Base-by-base conservation (phyloP, 495 filamentous ascomycete species). In the Podospora fimiseda region DNA sequence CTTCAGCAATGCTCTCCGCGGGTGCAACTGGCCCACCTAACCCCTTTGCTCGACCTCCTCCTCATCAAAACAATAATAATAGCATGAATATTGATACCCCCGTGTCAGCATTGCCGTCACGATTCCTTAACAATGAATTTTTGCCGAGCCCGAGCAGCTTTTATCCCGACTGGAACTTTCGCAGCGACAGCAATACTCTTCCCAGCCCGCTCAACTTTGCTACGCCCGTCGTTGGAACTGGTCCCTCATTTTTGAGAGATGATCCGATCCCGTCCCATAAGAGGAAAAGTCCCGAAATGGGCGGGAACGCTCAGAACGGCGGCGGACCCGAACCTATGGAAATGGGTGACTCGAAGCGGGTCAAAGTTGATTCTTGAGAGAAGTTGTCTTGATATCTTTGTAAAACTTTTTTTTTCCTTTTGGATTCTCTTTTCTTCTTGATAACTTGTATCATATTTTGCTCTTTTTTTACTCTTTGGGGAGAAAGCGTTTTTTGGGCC, bases 11-110 rank as follows among this genome's bases (percentile, higher is more conserved):
- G 22, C 73, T 95, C 43, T 95, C 89, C 50, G 93, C 93, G 2
- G 94, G 94, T 13, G 94, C 94, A 4, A 85, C 84, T 50, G 93
- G 93, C 0, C 93, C 93, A 18, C 88, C 89, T 4, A 98, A 98
- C 71, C 93, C 93, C 2, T 98, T 97, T 66, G 93, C 94, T 2
- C 79, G 91, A 39, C 93, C 90, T 3, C 74, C 75, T 37, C 86
- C 87, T 3, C 67, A 82, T 64, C 65, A 80, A 38, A 82, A 79
- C 56, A 83, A 74, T 50, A 80, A 73, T 48, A 83, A 80, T 23
- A 23, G 20, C 51, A 88, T 87, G 64, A 86, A 88, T 56, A 91
- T 90, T 54, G 90, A 96, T 60, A 97, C 93, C 3, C 93, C 93
- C 0, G 91, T 95, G n/a, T 96, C 92, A n/a, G 92, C 93, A 2